Percentiles rank a stretch among this genome's conserved stretches.
These are phyloP conservation scores for Prunus padus DNA, from an alignment of 306 rosid genomes.

Conservation along the genomic window DNA sequence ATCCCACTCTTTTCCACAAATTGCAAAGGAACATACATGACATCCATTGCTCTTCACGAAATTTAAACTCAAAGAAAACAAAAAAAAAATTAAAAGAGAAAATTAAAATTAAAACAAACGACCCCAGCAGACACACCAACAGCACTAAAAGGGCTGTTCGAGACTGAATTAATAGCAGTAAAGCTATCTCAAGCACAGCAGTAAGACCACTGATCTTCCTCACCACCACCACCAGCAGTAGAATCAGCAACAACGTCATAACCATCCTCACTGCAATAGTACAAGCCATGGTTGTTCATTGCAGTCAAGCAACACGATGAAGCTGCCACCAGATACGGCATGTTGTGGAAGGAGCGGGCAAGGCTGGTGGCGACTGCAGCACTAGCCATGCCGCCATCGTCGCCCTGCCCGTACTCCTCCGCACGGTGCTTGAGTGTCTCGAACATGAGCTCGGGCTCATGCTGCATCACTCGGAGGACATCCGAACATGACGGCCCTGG, in stretches of 20 bases:
- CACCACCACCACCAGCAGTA: conserved; percentile 20
- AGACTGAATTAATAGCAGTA: background rate
- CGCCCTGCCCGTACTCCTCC: conserved; percentile 44
- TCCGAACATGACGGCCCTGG: conserved; percentile 81
- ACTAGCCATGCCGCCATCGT: conserved; percentile 31
- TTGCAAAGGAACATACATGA: conserved; percentile 27
- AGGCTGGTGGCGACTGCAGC: conserved; percentile 47
- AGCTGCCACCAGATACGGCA: conserved; percentile 60
- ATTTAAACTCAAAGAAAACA: background rate
- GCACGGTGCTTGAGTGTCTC: conserved; percentile 90
- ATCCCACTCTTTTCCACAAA: conserved; percentile 19
- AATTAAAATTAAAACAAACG: conserved; percentile 16
- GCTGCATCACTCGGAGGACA: conserved; percentile 96
- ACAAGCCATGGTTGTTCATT: conserved; percentile 48
- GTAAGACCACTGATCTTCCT: conserved; percentile 68
- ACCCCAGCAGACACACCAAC: conserved; percentile 26
- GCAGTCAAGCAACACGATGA: conserved; percentile 59
- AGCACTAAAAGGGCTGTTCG: conserved; percentile 15
- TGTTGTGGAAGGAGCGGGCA: conserved; percentile 60
- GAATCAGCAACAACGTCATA: conserved; percentile 41
- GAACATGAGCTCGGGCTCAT: conserved; percentile 96
- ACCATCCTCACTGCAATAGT: conserved; percentile 54
- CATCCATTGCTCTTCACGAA: conserved; percentile 32
- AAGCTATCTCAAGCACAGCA: conserved; percentile 46
- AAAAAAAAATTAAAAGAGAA: background rate